Evolutionary conservation across 352 stramenopile species (phyloP), one percentile per base, ranked within the genome.

Genomic region (Globisporangium lucens): DNA sequence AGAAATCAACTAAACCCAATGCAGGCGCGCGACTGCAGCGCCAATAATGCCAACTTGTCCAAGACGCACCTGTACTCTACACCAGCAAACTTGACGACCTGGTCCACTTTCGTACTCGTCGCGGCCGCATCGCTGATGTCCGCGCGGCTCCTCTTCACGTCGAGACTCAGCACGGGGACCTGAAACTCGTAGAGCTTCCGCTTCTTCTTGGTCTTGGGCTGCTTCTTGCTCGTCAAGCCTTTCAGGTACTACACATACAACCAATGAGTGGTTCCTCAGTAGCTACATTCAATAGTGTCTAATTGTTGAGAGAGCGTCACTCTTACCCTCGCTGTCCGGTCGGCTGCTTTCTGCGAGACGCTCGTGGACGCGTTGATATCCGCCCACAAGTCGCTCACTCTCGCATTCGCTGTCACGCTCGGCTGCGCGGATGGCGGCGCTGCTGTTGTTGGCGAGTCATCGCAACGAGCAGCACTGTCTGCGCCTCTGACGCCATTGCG

Each of bases 41-140:
- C 15, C 36, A 43, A 43, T 43, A 43, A 15, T 17, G 2, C 36
- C 12, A 15, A 43, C 15, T 43, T 43, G 36, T 43, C 15, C 15
- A 12, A 43, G 36, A 43, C 15, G 33, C 38, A 86, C 85, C 80
- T 93, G 71, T 96, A 96, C 66, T 93, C 82, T 29, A 91, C 70
- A 5, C 89, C 89, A 20, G 89, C 89, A 70, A 94, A 97, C 70
- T 95, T 95, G 57, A 97, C 76, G 38, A 94, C 75, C 51, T 90
- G 63, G 0, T 85, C 79, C 68, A 82, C 68, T 27, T 82, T 82
- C 13, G 74, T 58, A 20, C 74, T 67, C n/a, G 68, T 30, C 2
- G 70, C 70, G 0, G 65, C 41, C 1, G 63, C 71, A 20, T 56
- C 47, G 13, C 65, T 64, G 35, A 91, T 78, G 24, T 91, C 83